phyloP scores from a whole-genome alignment of 2,329 filamentous ascomycete genomes.

The Grosmannia serpens region DNA sequence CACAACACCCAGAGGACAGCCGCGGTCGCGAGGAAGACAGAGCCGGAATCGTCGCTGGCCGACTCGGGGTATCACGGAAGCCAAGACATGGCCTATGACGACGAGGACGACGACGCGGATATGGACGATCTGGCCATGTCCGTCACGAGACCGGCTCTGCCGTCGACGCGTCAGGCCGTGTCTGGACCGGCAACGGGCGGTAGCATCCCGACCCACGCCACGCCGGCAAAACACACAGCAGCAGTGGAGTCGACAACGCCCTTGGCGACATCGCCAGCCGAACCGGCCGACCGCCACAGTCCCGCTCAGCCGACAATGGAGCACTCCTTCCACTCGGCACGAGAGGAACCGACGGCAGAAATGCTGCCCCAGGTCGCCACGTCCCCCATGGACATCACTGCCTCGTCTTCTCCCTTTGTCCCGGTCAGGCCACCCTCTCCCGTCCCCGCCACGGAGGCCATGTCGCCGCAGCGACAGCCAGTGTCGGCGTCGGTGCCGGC shows the following conservation, averaged over 20 bases:
- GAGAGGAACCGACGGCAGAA: slow-evolving; percentile 29
- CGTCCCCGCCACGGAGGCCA: slow-evolving; percentile 3
- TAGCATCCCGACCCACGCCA: not conserved
- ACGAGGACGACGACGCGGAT: slow-evolving; percentile 12
- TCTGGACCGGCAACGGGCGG: not conserved
- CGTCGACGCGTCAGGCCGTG: not conserved
- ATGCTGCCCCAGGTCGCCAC: not conserved
- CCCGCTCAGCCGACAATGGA: slow-evolving; percentile 21
- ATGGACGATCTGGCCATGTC: slow-evolving; percentile 7
- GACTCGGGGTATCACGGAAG: slow-evolving; percentile 68
- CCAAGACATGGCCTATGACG: slow-evolving; percentile 27
- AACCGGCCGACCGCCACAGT: slow-evolving; percentile 12
- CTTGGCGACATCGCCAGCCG: slow-evolving; percentile 3
- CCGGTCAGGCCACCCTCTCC: slow-evolving; percentile 12
- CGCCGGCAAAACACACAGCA: not conserved
- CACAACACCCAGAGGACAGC: not conserved
- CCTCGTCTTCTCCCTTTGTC: slow-evolving; percentile 9
- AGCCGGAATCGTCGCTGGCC: slow-evolving; percentile 24
- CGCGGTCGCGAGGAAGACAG: slow-evolving; percentile 2
- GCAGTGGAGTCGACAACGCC: not conserved
- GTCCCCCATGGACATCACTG: not conserved
- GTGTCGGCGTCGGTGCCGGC: not conserved
- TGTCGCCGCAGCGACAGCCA: slow-evolving; percentile 8
- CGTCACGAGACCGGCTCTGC: not conserved
- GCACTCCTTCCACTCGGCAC: slow-evolving; percentile 29